These are phyloP conservation scores for Medicago arabica DNA, from an alignment of 306 rosid species.

Conservation along the genomic window DNA sequence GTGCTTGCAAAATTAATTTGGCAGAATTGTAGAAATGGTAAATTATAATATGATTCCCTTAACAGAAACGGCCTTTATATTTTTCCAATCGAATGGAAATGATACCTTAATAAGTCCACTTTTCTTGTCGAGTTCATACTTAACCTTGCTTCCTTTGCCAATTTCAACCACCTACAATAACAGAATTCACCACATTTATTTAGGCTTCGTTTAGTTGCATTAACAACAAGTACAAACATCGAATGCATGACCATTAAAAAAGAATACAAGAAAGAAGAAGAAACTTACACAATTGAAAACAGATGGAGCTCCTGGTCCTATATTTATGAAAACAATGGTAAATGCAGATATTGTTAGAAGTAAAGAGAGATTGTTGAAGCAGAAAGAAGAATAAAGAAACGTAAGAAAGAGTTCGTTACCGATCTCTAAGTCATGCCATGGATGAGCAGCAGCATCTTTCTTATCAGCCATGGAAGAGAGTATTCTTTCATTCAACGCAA, in stretches of 20 bases:
- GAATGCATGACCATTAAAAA: too few species aligned
- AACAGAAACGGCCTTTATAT: slow-evolving; percentile 3
- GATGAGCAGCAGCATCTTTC: slow-evolving; percentile 88
- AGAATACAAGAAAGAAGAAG: background rate
- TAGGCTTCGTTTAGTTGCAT: background rate
- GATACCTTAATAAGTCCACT: slow-evolving; percentile 84
- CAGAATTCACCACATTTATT: slow-evolving; percentile 20
- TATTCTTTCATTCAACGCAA: slow-evolving; percentile 73
- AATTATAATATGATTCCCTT: background rate
- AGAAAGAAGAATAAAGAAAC: background rate
- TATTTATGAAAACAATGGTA: slow-evolving; percentile 1
- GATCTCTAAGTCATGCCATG: slow-evolving; percentile 93
- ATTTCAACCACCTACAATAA: slow-evolving; percentile 76
- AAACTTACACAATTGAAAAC: slow-evolving; percentile 64
- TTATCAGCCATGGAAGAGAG: slow-evolving; percentile 74
- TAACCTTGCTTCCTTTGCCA: slow-evolving; percentile 87
- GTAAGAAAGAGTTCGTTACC: slow-evolving; percentile 44
- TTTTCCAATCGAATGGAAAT: too few species aligned
- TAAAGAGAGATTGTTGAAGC: background rate
- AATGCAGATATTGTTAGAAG: too few species aligned
- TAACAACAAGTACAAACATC: background rate
- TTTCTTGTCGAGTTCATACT: slow-evolving; percentile 84
- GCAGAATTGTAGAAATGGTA: slow-evolving; percentile 5
- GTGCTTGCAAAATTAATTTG: background rate
- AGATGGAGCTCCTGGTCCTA: slow-evolving; percentile 89